Percentiles rank a stretch among this genome's conserved stretches.
These are phyloP conservation scores for Sporisorium graminicola DNA, from an alignment of 1,284 basidiomycete genomes.

Conservation along the genomic window DNA sequence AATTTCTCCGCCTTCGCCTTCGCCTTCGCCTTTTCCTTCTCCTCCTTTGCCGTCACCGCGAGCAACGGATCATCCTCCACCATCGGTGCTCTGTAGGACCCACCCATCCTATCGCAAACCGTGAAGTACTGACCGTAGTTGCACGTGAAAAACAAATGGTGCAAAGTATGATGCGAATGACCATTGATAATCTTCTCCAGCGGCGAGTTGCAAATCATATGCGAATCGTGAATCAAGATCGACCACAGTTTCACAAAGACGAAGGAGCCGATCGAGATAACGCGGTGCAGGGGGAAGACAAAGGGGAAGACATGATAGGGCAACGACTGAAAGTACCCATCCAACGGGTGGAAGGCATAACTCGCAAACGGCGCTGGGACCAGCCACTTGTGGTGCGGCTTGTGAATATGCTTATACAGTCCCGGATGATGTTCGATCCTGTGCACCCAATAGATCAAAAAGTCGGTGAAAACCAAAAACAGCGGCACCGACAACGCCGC, in stretches of 20 bases:
- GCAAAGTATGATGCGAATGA: conserved; percentile 95
- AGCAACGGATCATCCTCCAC: conserved; percentile 86
- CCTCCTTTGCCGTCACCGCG: conserved; percentile 64
- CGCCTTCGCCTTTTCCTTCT: no score
- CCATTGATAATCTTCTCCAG: conserved; percentile 94
- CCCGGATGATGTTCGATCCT: conserved; percentile 86
- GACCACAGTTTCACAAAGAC: conserved; percentile 69
- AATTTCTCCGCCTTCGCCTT: conserved; percentile 2
- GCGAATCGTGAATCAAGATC: conserved; percentile 90
- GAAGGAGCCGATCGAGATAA: conserved; percentile 64
- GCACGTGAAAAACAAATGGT: conserved; percentile 94
- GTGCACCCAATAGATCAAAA: conserved; percentile 93
- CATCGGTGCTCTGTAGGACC: conserved; percentile 88
- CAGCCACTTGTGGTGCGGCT: conserved; percentile 98
- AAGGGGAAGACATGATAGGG: conserved; percentile 95
- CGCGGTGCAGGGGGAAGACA: conserved; percentile 85
- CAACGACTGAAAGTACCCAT: conserved; percentile 92
- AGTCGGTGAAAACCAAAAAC: conserved; percentile 92
- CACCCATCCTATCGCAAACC: conserved; percentile 86
- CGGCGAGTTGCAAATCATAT: conserved; percentile 95
- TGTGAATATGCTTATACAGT: conserved; percentile 91
- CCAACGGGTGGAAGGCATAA: conserved; percentile 95
- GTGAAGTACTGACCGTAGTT: conserved; percentile 99
- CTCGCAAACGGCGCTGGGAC: conserved; percentile 97
- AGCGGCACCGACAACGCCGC: conserved; percentile 66